Base-by-base conservation (phyloP, 371 early-diverging fungal species). In the Rhizopus stolonifer region DNA sequence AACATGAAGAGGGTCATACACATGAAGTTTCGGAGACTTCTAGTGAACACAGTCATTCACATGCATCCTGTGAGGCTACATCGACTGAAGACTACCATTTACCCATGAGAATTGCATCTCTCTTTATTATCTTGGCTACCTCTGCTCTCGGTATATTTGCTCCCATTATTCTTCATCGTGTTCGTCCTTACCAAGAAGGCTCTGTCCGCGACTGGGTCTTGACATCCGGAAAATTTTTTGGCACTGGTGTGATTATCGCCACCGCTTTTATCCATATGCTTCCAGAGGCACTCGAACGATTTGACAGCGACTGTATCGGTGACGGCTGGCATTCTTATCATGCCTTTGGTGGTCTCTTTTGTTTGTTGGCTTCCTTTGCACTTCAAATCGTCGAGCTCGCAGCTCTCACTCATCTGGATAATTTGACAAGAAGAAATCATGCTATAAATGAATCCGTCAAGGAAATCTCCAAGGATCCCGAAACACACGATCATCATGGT, bases 201-300 rank as follows among this genome's bases (percentile, higher is more conserved):
- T 49, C 43, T 38, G 8, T 48, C 18, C 39, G 60, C 11, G 64
- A 63, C 23, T 60, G 55, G 52, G 36, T 46, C 4, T 24, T 67
- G 8, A 59, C 64, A 8, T 44, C 56, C 39, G 67, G 67, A 48
- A 67, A 67, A 53, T 67, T 67, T 21, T 67, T 92, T 55, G 90
- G 91, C 25, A 84, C 86, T 1, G 92, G 92, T 46, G 84, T 92
- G 7, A 88, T 92, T 31, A 67, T 90, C 46, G 78, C 89, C 8
- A 90, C 90, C 5, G 91, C 85, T 18, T 86, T 90, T 46, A 79
- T 91, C 57, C 92, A 91, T 61, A 81, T 88, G 80, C 61, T 74
- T 21, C 72, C 68, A 18, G 69, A 69, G 29, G 61, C 69, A 1
- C 57, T 69, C 19, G 60, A 61, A 6, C 61, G 56, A 15, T 66